Conservation (phyloP, 1,284 basidiomycete species). For the Trametes polyzona region DNA sequence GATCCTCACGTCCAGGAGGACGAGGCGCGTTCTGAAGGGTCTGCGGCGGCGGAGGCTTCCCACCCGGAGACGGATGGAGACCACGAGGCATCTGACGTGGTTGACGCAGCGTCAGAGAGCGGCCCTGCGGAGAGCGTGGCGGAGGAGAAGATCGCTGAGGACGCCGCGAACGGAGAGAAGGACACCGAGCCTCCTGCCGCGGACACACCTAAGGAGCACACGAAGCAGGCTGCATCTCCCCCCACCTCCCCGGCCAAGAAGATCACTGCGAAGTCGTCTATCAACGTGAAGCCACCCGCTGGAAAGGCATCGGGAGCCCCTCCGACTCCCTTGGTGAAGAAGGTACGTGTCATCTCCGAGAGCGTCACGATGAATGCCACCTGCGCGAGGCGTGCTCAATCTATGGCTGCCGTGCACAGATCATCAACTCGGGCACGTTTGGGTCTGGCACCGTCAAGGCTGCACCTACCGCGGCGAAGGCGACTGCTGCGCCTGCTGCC, state of each 20-base stretch:
- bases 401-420: slow-evolving; percentile 46
- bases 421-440: slow-evolving; percentile 70
- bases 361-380: neutral
- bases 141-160: slow-evolving; percentile 26
- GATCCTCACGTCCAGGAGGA: slow-evolving; percentile 28
- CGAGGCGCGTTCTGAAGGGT: slow-evolving; percentile 29
- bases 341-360: slow-evolving; percentile 47
- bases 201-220: slow-evolving; percentile 21
- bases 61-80: slow-evolving; percentile 42
- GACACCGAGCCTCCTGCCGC: slow-evolving; percentile 20
- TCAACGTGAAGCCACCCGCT: slow-evolving; percentile 43
- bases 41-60: slow-evolving; percentile 30
- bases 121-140: slow-evolving; percentile 31
- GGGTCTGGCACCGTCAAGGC: slow-evolving; percentile 60
- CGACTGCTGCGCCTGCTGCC: slow-evolving; percentile 44
- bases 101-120: slow-evolving; percentile 37
- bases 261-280: slow-evolving; percentile 34
- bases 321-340: slow-evolving; percentile 63
- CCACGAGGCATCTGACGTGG: slow-evolving; percentile 54
- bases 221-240: slow-evolving; percentile 21
- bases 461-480: slow-evolving; percentile 43
- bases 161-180: slow-evolving; percentile 21
- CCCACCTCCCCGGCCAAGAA: slow-evolving; percentile 32
- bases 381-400: slow-evolving; percentile 5
- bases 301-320: slow-evolving; percentile 45